Conservation (phyloP, 108 stramenopile species). For the Cyclotella baltica region DNA sequence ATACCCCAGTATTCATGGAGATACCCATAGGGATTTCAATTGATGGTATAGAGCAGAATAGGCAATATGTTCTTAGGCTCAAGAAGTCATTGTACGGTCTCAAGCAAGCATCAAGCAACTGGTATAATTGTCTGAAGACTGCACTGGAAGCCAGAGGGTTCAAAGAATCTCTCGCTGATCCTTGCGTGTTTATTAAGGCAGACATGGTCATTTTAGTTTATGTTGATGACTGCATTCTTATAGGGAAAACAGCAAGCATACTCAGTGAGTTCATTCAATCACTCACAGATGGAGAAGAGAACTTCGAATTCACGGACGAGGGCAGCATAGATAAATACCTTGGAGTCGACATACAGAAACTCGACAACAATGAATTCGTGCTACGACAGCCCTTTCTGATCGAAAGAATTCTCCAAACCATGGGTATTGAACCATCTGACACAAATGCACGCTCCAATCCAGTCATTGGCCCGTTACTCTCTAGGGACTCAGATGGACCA, state of each 20-base stretch:
- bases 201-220: conserved; percentile 8
- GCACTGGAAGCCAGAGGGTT: neutral
- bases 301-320: neutral
- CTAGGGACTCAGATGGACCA: neutral
- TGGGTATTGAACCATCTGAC: neutral
- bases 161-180: conserved; percentile 5
- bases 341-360: no score
- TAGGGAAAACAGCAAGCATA: neutral
- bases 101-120: conserved; percentile 12
- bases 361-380: neutral
- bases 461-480: neutral
- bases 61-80: neutral
- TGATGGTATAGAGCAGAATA: neutral
- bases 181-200: conserved; percentile 9
- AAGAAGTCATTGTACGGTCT: conserved; percentile 4
- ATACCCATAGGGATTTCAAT: neutral
- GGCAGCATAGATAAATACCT: neutral
- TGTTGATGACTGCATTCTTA: neutral
- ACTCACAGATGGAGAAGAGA: neutral
- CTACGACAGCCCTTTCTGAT: neutral
- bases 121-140: neutral
- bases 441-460: neutral
- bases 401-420: neutral
- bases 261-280: neutral
- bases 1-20: conserved; percentile 5